Evolutionary conservation across 2,329 filamentous ascomycete species (phyloP), one percentile per base, ranked within the genome.

Genomic region (Colletotrichum gloeosporioides): DNA sequence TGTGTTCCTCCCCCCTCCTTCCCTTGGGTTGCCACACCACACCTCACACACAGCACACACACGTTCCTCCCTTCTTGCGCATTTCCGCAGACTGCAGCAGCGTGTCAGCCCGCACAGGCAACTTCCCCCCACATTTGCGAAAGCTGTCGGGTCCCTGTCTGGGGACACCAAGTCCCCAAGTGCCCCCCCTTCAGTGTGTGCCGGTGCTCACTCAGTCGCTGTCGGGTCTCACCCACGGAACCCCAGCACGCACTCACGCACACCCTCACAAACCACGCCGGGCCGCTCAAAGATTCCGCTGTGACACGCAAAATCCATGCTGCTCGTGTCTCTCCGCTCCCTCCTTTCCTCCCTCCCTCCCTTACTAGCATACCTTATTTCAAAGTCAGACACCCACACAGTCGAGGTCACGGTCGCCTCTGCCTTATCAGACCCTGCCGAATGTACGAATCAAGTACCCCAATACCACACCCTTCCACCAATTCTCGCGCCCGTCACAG

Each of bases 401-500:
- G 39, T n/a, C 39, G 18, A 49, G 39, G 39, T 49, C 39, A 32
- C 64, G 29, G 55, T 29, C 36, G 36, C 10, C 68, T 39, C 68
- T 74, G 67, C 71, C 66, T 55, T 65, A 69, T 64, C 62, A 25
- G 27, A 57, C 27, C 22, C 25, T n/a, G 18, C 16, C 36, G 32
- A 29, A 65, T 57, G 62, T 75, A 75, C 69, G 53, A 31, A 67
- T 55, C 62, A 67, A 62, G 73, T 75, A 75, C 73, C 62, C 22
- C 36, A 64, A 73, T 76, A 76, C 70, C 73, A 69, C 39, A 69
- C 70, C 69, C 59, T 44, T 75, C 69, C 39, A n/a, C 69, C 63
- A 72, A 68, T 55, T 10, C 55, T 75, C 16, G 69, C 69, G 53
- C 63, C 4, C 73, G 69, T 69, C 63, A 69, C 57, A 69, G 34